A percentile compares a stretch with the other conserved stretches of the same genome.
These are phyloP conservation scores for Xylariaceae sp. DNA, from an alignment of 2,329 filamentous ascomycete genomes.

Conservation along the genomic window DNA sequence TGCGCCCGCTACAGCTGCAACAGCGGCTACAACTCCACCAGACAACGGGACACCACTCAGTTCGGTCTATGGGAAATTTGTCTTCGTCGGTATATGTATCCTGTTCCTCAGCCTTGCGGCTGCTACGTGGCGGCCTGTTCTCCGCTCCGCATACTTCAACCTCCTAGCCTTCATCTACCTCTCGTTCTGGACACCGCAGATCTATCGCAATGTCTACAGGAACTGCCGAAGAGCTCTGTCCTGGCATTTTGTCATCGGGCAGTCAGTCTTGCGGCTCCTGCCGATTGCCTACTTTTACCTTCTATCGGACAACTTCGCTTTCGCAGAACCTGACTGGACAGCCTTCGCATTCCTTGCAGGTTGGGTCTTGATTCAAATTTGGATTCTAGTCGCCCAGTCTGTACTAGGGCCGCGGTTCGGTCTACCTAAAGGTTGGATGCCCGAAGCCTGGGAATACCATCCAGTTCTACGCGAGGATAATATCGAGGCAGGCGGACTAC, in stretches of 20 bases:
- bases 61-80: constrained; percentile 52
- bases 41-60: constrained; percentile 41
- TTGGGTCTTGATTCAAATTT: constrained; percentile 87
- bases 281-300: constrained; percentile 86
- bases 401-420: constrained; percentile 86
- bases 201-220: constrained; percentile 81
- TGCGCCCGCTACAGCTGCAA: constrained; percentile 23
- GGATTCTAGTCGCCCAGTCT: constrained; percentile 75
- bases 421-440: constrained; percentile 62
- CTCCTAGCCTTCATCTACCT: constrained; percentile 69
- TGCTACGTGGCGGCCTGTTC: constrained; percentile 53
- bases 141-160: constrained; percentile 57
- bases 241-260: constrained; percentile 85
- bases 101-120: constrained; percentile 58
- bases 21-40: constrained; percentile 21
- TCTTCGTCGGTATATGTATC: constrained; percentile 51
- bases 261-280: constrained; percentile 71
- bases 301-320: constrained; percentile 73
- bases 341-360: constrained; percentile 61
- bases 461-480: constrained; percentile 80
- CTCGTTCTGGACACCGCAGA: constrained; percentile 90
- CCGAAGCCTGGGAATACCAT: constrained; percentile 92
- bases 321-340: constrained; percentile 63
- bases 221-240: constrained; percentile 89
- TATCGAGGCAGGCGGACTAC: constrained; percentile 72